Evolutionary conservation across 495 filamentous ascomycete genomes (phyloP), one percentile per base, ranked within the genome.

Genomic region (Chaetomium tenue): DNA sequence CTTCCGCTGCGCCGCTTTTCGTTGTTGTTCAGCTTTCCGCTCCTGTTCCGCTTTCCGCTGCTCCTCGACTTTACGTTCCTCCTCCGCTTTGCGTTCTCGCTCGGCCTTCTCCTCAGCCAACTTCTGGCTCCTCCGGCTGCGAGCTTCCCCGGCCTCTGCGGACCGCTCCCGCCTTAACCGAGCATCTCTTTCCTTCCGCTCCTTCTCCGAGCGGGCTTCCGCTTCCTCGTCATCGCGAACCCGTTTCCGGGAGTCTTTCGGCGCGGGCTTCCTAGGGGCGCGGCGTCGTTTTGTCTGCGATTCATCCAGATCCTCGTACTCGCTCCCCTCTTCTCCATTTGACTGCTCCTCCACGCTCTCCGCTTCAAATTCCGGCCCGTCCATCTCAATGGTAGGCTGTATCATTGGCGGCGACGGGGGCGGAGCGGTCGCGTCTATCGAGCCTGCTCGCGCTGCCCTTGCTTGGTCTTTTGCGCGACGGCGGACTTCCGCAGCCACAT

Each of bases 221-320:
- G 50, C 68, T 16, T 63, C 69, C 12, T 60, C 67, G 25, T 69
- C 64, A 4, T 71, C 67, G 40, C 67, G 65, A 5, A 20, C 54
- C 26, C 70, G 63, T 52, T 71, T 71, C 11, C 57, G 64, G 13
- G 48, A 22, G 55, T 55, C 37, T 54, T 54, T 59, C 44, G 37
- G 50, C 12, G 51, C 26, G 16, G 39, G 26, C 53, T 63, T 58
- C 18, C 28, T 22, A 1, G 28, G 5, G 42, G 9, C 13, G 37
- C 37, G 23, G 16, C 44, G 25, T 4, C 23, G 40, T 44, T 44
- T 59, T 12, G 46, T 33, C 33, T 37, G 58, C 9, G 50, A 3
- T 54, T 54, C 50, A 23, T 48, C 33, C 5, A 30, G 2, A 26
- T 40, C 58, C 13, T 55, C 56, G 26, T 62, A 23, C 40, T 58